Conservation (phyloP, 306 rosid species). For the Fragaria vesca region DNA sequence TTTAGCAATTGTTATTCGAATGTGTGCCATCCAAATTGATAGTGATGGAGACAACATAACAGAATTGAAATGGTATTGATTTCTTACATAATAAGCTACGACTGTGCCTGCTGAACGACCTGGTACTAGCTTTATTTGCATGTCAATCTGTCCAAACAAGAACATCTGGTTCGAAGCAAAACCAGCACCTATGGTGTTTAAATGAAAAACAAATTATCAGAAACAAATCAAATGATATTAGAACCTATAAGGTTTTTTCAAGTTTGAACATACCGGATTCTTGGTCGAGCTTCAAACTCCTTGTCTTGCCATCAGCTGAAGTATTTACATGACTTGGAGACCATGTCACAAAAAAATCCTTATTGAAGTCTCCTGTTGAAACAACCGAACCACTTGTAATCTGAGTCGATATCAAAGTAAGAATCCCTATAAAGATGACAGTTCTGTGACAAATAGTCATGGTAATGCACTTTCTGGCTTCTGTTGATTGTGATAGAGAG, state of each 20-base stretch:
- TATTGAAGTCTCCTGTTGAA: conserved; percentile 79
- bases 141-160: conserved; percentile 80
- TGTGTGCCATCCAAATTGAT: not conserved
- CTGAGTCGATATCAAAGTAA: conserved; percentile 33
- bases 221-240: conserved; percentile 5
- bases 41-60: not conserved
- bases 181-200: conserved; percentile 56
- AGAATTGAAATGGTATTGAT: not conserved
- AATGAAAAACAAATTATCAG: not conserved
- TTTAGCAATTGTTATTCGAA: not conserved
- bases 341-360: conserved; percentile 86
- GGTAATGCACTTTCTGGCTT: conserved; percentile 15
- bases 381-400: conserved; percentile 52
- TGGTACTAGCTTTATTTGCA: conserved; percentile 85
- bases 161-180: conserved; percentile 86
- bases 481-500: conserved; percentile 2
- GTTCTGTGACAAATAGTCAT: conserved; percentile 39
- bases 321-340: conserved; percentile 84
- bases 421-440: conserved; percentile 34
- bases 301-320: conserved; percentile 60
- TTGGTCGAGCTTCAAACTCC: conserved; percentile 78
- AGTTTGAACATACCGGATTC: conserved; percentile 57
- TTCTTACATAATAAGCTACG: conserved; percentile 74
- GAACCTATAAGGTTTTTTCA: not conserved
- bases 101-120: conserved; percentile 95